phyloP scores from a whole-genome alignment of 148 eudicot species.

The Amaranthus hypochondriacus region DNA sequence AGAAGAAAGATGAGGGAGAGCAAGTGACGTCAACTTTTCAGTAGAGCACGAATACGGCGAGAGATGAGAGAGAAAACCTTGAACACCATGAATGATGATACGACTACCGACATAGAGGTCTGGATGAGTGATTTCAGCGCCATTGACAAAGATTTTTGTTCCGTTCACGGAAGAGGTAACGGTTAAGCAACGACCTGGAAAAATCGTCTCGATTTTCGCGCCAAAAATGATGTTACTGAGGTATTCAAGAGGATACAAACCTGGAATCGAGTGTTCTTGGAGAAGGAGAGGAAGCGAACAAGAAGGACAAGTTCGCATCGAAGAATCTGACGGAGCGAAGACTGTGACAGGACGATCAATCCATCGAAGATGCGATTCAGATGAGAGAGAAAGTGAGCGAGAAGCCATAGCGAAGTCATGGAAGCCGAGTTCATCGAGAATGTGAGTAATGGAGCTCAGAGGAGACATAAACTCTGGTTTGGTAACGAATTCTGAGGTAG shows the following conservation, averaged over 20 bases:
- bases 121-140: conserved; percentile 53
- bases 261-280: conserved; percentile 70
- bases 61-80: conserved; percentile 64
- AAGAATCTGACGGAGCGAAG: conserved; percentile 60
- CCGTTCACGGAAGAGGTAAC: conserved; percentile 33
- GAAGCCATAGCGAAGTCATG: not conserved
- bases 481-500: not conserved
- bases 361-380: conserved; percentile 34
- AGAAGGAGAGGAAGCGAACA: conserved; percentile 63
- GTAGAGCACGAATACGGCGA: conserved; percentile 63
- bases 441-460: not conserved
- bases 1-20: conserved; percentile 32
- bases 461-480: not conserved
- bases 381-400: conserved; percentile 22
- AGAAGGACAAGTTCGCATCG: conserved; percentile 57
- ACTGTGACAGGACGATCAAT: conserved; percentile 51
- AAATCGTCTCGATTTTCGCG: conserved; percentile 60
- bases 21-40: conserved; percentile 47
- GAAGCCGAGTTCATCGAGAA: not conserved
- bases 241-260: conserved; percentile 50
- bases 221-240: conserved; percentile 50
- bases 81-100: conserved; percentile 57
- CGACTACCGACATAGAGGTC: conserved; percentile 40
- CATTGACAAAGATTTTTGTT: conserved; percentile 44
- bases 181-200: conserved; percentile 60